Evolutionary conservation across 2,329 filamentous ascomycete species (phyloP).

Genomic region (Fusarium caatingaense): DNA sequence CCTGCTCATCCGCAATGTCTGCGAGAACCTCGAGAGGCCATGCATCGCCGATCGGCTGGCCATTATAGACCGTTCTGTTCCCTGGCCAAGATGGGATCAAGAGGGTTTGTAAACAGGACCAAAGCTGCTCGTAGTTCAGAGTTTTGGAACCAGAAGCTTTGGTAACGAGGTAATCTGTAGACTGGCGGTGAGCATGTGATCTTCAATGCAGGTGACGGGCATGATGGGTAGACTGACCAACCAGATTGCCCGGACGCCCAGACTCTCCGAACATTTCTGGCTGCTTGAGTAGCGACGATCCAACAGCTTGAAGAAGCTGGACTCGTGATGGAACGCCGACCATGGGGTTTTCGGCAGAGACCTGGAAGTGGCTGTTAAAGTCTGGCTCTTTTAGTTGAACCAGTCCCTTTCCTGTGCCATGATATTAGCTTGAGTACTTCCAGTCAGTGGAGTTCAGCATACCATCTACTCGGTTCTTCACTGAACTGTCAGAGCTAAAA

Average conservation of each 20-base stretch:
- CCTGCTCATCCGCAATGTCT: not conserved
- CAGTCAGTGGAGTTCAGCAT: not conserved
- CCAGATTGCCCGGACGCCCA: conserved; percentile 60
- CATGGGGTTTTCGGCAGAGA: conserved; percentile 58
- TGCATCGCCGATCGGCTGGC: conserved; percentile 60
- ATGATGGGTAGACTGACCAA: conserved; percentile 53
- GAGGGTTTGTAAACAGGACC: conserved; percentile 55
- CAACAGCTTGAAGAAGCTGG: conserved; percentile 55
- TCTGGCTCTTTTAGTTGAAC: conserved; percentile 47
- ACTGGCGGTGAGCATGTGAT: not conserved
- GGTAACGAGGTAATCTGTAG: conserved; percentile 54
- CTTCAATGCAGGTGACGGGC: not conserved
- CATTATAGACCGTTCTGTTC: conserved; percentile 62
- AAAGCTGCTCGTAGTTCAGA: conserved; percentile 46
- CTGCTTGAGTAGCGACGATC: conserved; percentile 53
- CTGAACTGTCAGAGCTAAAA: conserved; percentile 45
- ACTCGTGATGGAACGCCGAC: conserved; percentile 58
- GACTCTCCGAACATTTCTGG: conserved; percentile 55
- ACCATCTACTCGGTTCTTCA: conserved; percentile 51
- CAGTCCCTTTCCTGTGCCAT: conserved; percentile 48
- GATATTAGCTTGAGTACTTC: not conserved
- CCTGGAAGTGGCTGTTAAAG: conserved; percentile 57
- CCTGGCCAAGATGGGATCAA: conserved; percentile 63
- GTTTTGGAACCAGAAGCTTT: not conserved
- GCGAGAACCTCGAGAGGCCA: conserved; percentile 56